Evolutionary conservation across 129 eudicot species (phyloP), one percentile per base, ranked within the genome.

Genomic region (Pseudognaphalium luteoalbum): DNA sequence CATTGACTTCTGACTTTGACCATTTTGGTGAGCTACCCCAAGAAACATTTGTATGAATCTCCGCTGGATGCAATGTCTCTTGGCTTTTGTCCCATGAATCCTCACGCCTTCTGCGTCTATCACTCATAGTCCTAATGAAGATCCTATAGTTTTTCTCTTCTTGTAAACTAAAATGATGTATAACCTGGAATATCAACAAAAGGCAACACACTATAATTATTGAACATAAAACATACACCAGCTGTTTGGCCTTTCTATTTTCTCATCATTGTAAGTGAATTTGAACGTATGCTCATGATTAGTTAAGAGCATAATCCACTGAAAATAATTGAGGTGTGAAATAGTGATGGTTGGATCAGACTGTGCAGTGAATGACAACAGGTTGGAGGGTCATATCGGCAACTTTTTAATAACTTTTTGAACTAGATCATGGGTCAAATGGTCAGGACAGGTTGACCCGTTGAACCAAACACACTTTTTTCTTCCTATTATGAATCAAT

Each of bases 41-140:
- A 67, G 44, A 68, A 74, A 70, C 67, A 68, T 56, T 73, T 66
- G 86, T 57, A 72, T 76, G 81, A 65, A 74, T 63, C 52, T 78
- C 85, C 63, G 74, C 60, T 37, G 79, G 72, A 77, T 50, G 52
- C 77, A 73, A 60, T 14, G 33, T 79, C 65, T 82, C 90, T 29
- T 74, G 84, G 59, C 70, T 87, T 30, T 19, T 20, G 50, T 77
- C 85, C 87, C 90, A 82, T 70, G 37, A 29, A 30, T 87, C 54
- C 71, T 73, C 80, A 52, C 61, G 77, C 29, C 76, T 84, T 77
- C 84, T 82, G 29, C 14, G 76, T 70, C 78, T 75, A 75, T 79
- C 84, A 64, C 87, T 85, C 94, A 89, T 88, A 52, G 74, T 62
- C 50, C 73, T 79, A 22, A 60, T 60, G 47, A 71, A 12, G 8